These are phyloP conservation scores for Acorus calamus DNA, from an alignment of 106 monocot species.

Conservation along the genomic window DNA sequence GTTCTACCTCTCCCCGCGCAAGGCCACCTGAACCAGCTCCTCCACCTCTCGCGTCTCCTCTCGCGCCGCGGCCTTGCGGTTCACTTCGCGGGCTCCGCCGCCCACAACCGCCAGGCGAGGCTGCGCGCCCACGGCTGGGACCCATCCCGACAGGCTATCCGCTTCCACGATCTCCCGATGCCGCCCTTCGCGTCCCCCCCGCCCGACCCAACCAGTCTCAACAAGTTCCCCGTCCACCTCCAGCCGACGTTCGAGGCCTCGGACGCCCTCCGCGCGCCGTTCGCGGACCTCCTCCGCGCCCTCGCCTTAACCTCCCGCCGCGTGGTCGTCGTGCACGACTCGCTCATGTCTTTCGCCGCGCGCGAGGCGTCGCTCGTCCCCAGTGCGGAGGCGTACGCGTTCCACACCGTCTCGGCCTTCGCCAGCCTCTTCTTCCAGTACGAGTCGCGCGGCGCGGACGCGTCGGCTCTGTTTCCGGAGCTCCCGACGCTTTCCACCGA, in stretches of 20 bases:
- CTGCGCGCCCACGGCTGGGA: slow-evolving; percentile 47
- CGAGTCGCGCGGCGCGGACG: slow-evolving; percentile 8
- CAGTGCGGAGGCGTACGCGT: slow-evolving; percentile 40
- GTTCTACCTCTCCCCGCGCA: slow-evolving; percentile 63
- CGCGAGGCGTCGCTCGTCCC: slow-evolving; percentile 21
- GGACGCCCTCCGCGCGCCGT: slow-evolving; percentile 8
- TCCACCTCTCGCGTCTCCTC: slow-evolving; percentile 57
- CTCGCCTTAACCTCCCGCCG: slow-evolving; percentile 34
- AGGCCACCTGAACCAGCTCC: slow-evolving; percentile 76
- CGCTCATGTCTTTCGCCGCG: slow-evolving; percentile 42
- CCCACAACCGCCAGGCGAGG: slow-evolving; percentile 42
- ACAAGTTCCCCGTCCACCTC: slow-evolving; percentile 41
- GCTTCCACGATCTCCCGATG: slow-evolving; percentile 33
- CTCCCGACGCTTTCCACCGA: slow-evolving; percentile 1
- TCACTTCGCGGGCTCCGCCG: slow-evolving; percentile 44
- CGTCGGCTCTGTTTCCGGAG: not conserved
- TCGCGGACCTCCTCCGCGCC: slow-evolving; percentile 32
- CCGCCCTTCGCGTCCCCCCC: slow-evolving; percentile 27
- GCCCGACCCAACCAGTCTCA: slow-evolving; percentile 13
- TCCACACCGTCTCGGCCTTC: slow-evolving; percentile 45
- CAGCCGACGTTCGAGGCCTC: slow-evolving; percentile 23
- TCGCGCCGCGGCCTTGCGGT: slow-evolving; percentile 18
- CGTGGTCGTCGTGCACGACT: slow-evolving; percentile 58
- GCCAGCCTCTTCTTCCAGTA: slow-evolving; percentile 30
- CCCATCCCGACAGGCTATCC: slow-evolving; percentile 12